phyloP scores from a whole-genome alignment of 139 green algal genomes.

The Chlorella sorokiniana region DNA sequence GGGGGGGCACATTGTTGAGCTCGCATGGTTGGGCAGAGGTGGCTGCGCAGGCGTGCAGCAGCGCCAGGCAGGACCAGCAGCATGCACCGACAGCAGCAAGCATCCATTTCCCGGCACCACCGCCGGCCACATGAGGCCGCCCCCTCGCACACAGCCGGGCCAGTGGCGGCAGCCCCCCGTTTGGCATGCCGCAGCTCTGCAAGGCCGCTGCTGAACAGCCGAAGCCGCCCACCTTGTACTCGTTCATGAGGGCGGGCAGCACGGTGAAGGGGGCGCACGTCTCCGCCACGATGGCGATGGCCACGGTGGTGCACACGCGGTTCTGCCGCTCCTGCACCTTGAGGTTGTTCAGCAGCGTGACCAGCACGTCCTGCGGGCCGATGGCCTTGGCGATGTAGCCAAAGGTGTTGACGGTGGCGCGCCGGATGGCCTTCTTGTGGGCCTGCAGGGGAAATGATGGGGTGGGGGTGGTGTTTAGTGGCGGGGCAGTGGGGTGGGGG shows the following conservation, averaged over 20 bases:
- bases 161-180: too few species aligned
- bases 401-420: constrained; percentile 99
- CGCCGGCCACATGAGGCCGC: too few species aligned
- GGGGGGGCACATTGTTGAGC: background rate
- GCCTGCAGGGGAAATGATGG: constrained; percentile 39
- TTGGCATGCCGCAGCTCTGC: background rate
- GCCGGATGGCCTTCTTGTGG: constrained; percentile 96
- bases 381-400: constrained; percentile 99
- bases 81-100: too few species aligned
- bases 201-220: background rate
- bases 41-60: too few species aligned
- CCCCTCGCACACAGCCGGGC: too few species aligned
- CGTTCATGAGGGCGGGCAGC: constrained; percentile 98
- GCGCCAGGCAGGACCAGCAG: too few species aligned
- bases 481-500: too few species aligned
- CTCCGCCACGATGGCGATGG: constrained; percentile 99
- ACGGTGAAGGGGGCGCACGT: constrained; percentile 99
- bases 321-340: constrained; percentile 99
- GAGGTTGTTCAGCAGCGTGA: constrained; percentile 98
- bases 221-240: constrained; percentile 78
- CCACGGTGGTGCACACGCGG: constrained; percentile 98
- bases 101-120: too few species aligned
- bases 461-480: background rate
- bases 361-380: constrained; percentile 96
- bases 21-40: too few species aligned